Conservation (phyloP, 1,139 yeast species). For the Debaryomyces sp. region DNA sequence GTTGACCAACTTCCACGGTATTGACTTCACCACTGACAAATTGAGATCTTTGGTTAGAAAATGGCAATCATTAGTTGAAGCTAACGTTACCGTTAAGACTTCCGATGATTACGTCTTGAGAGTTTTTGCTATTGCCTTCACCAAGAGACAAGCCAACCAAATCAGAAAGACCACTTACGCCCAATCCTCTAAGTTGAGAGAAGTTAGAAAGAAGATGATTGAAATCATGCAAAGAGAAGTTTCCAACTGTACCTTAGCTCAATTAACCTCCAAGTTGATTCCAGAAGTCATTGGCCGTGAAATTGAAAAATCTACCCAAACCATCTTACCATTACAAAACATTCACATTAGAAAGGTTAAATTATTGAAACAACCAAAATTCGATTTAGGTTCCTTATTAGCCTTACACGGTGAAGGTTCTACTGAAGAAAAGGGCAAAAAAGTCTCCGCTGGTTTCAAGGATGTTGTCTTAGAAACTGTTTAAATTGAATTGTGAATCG, state of each 20-base stretch:
- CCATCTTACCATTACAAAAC: slow-evolving; percentile 55
- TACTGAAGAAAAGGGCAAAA: slow-evolving; percentile 55
- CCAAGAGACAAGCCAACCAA: slow-evolving; percentile 56
- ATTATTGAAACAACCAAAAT: slow-evolving; percentile 55
- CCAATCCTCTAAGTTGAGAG: slow-evolving; percentile 54
- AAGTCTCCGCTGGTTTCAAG: slow-evolving; percentile 52
- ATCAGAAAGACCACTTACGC: slow-evolving; percentile 55
- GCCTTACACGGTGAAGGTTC: slow-evolving; percentile 56
- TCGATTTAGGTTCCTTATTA: slow-evolving; percentile 54
- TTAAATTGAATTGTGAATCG: slow-evolving; percentile 22
- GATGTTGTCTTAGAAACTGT: slow-evolving; percentile 55
- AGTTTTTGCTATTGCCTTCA: slow-evolving; percentile 55
- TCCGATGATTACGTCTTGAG: slow-evolving; percentile 54
- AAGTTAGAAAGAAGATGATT: slow-evolving; percentile 53
- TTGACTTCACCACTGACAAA: slow-evolving; percentile 54
- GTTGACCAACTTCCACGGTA: slow-evolving; percentile 57
- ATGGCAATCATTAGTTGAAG: slow-evolving; percentile 58
- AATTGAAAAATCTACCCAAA: slow-evolving; percentile 54
- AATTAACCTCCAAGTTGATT: slow-evolving; percentile 53
- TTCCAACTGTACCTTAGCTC: slow-evolving; percentile 52
- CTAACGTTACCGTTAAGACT: slow-evolving; percentile 54
- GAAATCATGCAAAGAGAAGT: slow-evolving; percentile 58
- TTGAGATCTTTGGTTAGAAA: slow-evolving; percentile 55
- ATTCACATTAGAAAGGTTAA: slow-evolving; percentile 57
- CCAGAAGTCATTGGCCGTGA: slow-evolving; percentile 59